These are phyloP conservation scores for Entomortierella lignicola DNA, from an alignment of 192 early-diverging fungal species.

Conservation along the genomic window DNA sequence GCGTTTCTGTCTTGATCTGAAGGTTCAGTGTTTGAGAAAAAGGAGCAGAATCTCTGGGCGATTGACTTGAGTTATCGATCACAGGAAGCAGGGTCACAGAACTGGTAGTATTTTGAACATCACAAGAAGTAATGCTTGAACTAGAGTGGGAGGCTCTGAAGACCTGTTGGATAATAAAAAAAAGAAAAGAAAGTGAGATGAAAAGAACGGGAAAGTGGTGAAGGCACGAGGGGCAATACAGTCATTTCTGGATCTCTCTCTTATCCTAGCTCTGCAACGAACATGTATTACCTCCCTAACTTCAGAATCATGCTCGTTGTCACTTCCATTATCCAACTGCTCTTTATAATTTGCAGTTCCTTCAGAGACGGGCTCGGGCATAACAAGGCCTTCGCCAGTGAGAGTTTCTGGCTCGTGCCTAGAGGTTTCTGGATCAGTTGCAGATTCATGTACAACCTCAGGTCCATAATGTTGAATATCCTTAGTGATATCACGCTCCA, in stretches of 20 bases:
- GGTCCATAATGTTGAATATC: neutral
- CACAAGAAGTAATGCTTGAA: neutral
- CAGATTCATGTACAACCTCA: neutral
- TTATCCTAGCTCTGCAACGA: neutral
- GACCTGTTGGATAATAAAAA: neutral
- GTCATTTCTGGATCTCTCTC: too few species aligned
- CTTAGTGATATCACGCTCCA: neutral
- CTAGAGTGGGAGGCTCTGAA: neutral
- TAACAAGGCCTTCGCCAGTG: neutral
- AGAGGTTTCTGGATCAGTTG: too few species aligned
- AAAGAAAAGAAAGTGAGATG: neutral
- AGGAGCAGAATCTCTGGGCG: neutral
- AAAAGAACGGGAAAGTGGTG: too few species aligned
- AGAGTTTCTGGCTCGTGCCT: too few species aligned
- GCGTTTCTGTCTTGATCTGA: neutral
- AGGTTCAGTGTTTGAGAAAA: neutral
- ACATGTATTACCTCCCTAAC: conserved; percentile 23
- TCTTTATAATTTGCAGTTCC: too few species aligned
- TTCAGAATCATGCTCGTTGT: conserved; percentile 44
- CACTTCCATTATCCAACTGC: neutral
- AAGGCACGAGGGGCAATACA: too few species aligned
- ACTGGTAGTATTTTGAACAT: neutral
- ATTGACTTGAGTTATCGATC: neutral
- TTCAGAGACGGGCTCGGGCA: too few species aligned
- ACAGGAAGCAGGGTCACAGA: neutral